Percentiles rank a stretch among this genome's conserved stretches.
Conservation (phyloP, 1,139 yeast genomes). For the Candida tunisiensis region DNA sequence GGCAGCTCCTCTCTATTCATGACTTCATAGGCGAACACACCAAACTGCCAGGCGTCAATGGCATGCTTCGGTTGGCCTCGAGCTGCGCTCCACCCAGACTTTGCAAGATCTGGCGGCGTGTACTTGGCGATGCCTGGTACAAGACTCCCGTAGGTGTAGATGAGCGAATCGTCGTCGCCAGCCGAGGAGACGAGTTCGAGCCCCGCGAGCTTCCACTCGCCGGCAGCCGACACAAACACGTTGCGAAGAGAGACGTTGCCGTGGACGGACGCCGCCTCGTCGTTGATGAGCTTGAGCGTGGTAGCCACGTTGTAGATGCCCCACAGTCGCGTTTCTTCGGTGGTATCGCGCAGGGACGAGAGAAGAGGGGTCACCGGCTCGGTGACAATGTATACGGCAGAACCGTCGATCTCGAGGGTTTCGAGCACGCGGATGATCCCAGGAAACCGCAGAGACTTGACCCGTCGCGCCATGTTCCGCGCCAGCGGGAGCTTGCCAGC, state of each 20-base stretch:
- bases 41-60: constrained; percentile 48
- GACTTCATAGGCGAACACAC: constrained; percentile 33
- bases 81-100: constrained; percentile 28
- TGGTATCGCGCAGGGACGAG: too few species aligned
- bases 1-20: constrained; percentile 25
- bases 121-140: constrained; percentile 19
- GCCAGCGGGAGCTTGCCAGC: constrained; percentile 31
- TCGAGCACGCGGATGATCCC: too few species aligned
- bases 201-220: constrained; percentile 82
- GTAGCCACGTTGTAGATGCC: too few species aligned
- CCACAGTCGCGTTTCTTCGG: too few species aligned
- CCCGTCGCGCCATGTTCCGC: constrained; percentile 43
- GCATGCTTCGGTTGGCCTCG: constrained; percentile 16
- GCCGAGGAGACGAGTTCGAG: constrained; percentile 47
- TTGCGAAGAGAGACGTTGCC: constrained; percentile 44
- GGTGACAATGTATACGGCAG: too few species aligned
- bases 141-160: constrained; percentile 13
- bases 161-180: constrained; percentile 10
- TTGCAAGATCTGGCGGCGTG: constrained; percentile 28
- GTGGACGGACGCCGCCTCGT: constrained; percentile 46
- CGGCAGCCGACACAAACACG: constrained; percentile 45
- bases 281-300: constrained; percentile 48
- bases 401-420: too few species aligned
- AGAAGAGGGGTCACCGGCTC: too few species aligned
- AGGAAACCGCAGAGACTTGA: constrained; percentile 60